A percentile compares a stretch with the other conserved stretches of the same genome.
Evolutionary conservation across 1,284 basidiomycete genomes (phyloP).

Genomic region (Papiliotrema flavescens): DNA sequence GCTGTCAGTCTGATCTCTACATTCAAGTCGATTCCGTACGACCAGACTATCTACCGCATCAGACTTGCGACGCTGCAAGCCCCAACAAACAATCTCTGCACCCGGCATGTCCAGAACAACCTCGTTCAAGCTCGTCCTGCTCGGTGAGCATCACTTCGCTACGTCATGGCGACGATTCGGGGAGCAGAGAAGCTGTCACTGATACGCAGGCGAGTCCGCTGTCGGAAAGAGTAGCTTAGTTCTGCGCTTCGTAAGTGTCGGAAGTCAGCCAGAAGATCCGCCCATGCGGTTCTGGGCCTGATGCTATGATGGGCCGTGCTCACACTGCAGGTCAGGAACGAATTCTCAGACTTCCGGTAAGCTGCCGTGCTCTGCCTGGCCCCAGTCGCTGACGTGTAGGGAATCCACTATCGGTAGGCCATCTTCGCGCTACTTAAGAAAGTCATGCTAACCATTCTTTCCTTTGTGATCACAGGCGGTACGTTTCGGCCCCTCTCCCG

Average conservation of each 20-base stretch:
- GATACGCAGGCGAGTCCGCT: slow-evolving; percentile 77
- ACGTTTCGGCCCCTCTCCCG: slow-evolving; percentile 16
- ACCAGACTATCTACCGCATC: not conserved
- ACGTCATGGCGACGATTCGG: not conserved
- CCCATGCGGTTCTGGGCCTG: not conserved
- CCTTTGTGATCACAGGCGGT: slow-evolving; percentile 26
- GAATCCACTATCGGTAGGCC: slow-evolving; percentile 47
- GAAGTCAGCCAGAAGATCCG: not conserved
- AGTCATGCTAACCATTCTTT: slow-evolving; percentile 1
- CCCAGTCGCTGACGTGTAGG: slow-evolving; percentile 16
- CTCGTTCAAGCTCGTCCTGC: slow-evolving; percentile 73
- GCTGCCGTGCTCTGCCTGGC: slow-evolving; percentile 7
- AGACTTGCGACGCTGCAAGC: too few species aligned
- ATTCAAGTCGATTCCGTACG: too few species aligned
- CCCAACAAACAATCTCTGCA: not conserved
- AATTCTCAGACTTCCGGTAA: slow-evolving; percentile 96
- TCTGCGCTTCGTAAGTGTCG: slow-evolving; percentile 74
- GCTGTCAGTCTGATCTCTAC: too few species aligned
- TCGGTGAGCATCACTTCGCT: slow-evolving; percentile 57
- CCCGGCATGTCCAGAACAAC: slow-evolving; percentile 39
- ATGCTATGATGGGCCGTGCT: not conserved
- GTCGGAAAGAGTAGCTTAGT: slow-evolving; percentile 97
- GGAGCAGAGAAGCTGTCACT: not conserved
- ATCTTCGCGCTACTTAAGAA: not conserved
- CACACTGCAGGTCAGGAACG: slow-evolving; percentile 60